Evolutionary conservation across 1,139 yeast genomes (phyloP), one percentile per base, ranked within the genome.

Genomic region (Scheffersomyces titani): DNA sequence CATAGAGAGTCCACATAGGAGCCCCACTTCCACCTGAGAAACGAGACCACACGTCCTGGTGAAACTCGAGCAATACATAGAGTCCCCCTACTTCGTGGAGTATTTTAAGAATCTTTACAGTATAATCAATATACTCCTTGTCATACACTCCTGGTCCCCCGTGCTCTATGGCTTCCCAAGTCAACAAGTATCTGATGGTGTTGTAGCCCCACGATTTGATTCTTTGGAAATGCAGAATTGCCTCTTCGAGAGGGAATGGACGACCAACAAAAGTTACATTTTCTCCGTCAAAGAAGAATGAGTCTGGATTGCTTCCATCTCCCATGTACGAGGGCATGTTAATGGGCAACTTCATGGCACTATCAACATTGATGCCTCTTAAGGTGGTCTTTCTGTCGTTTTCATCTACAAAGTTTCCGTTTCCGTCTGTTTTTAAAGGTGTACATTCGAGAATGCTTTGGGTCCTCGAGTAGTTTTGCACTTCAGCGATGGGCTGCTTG

Each of bases 131-230:
- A 66, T 85, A 93, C 16, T 85, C 92, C 47, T 84, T 86, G 70
- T 93, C 98, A 68, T 92, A 93, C 16, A 72, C 72, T 0, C 92
- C 96, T 0, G 98, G 98, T 0, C 97, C 98, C 53, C 76, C 78
- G 65, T 93, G 98, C 69, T 93, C 98, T 9, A 93, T 66, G 0
- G 98, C 96, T 69, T 93, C 98, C 98, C 98, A 93, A 0, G 97
- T 89, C 50, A 90, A 77, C 19, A 92, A 77, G 67, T 88, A 90
- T 57, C 98, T 74, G 22, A 92, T 82, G 9, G 89, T 82, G 68
- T 92, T 92, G 70, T 82, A 91, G 1, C 98, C 98, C 85, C 96
- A 84, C 13, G 88, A 80, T 68, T 88, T 89, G 65, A 92, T 84
- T 57, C 97, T 74, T 30, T 71, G 76, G 52, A 92, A 77, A 70